Percentiles rank a stretch among this genome's conserved stretches.
phyloP scores from a whole-genome alignment of 257 asterid species.

The Plantago major region DNA sequence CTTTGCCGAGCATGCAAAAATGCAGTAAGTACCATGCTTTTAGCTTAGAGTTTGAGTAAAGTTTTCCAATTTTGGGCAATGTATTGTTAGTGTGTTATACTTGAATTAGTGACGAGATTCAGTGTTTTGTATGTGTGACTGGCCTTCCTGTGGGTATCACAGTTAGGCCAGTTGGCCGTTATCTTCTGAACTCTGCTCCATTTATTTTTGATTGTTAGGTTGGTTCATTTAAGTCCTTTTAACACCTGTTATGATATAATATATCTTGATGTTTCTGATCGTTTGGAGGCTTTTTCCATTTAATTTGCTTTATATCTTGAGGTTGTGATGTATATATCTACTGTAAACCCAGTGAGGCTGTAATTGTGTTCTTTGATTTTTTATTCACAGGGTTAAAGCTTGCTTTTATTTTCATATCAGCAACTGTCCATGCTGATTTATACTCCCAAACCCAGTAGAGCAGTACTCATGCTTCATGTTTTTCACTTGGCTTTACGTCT shows the following conservation, averaged over 20 bases:
- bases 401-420: no score
- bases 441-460: no score
- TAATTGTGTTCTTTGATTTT: no score
- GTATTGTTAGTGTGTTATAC: background rate
- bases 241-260: background rate
- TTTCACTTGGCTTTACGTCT: no score
- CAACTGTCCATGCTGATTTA: no score
- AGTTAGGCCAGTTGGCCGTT: background rate
- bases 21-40: conserved; percentile 60
- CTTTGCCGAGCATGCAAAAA: conserved; percentile 98
- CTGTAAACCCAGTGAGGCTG: no score
- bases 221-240: background rate
- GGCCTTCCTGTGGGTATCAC: background rate
- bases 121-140: background rate
- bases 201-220: background rate
- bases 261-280: background rate
- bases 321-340: no score
- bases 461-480: no score
- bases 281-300: background rate
- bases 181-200: background rate
- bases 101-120: background rate
- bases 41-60: background rate
- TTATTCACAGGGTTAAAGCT: no score
- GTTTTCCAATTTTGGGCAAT: background rate
- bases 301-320: background rate